These are phyloP conservation scores for Leccinum aurantiacum DNA, from an alignment of 768 basidiomycete genomes.

Conservation along the genomic window DNA sequence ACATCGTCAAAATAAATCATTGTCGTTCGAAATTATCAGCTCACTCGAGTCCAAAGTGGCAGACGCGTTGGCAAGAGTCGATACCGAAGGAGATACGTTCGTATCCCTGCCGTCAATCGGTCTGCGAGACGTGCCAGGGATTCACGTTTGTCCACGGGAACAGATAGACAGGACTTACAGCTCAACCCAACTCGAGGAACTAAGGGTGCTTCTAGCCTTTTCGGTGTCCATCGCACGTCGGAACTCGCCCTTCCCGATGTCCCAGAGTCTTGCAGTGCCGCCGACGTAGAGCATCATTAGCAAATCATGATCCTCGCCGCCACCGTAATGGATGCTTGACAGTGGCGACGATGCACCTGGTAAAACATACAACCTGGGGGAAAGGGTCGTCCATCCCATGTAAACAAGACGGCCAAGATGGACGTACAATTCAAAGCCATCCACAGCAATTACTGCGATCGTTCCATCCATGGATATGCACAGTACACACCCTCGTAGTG, in stretches of 20 bases:
- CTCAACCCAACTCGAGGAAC: slow-evolving; percentile 70
- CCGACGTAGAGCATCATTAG: slow-evolving; percentile 75
- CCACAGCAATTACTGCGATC: slow-evolving; percentile 73
- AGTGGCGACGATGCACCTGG: slow-evolving; percentile 79
- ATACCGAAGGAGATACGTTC: slow-evolving; percentile 26
- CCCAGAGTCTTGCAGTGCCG: slow-evolving; percentile 83
- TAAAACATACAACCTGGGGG: slow-evolving; percentile 67
- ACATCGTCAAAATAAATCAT: slow-evolving; percentile 17
- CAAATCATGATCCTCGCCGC: slow-evolving; percentile 49
- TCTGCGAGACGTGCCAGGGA: slow-evolving; percentile 9
- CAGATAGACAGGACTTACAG: slow-evolving; percentile 45
- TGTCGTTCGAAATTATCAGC: slow-evolving; percentile 11
- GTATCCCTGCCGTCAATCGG: slow-evolving; percentile 30
- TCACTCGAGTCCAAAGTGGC: slow-evolving; percentile 24
- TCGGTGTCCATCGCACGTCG: slow-evolving; percentile 76
- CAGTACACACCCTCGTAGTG: slow-evolving; percentile 65
- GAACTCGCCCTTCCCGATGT: slow-evolving; percentile 78
- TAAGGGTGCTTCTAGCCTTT: slow-evolving; percentile 74
- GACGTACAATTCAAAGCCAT: slow-evolving; percentile 76
- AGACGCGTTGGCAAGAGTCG: slow-evolving; percentile 22
- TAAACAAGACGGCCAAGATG: neutral
- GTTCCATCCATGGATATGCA: slow-evolving; percentile 81
- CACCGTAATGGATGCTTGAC: slow-evolving; percentile 58
- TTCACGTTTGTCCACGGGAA: neutral
- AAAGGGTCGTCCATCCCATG: slow-evolving; percentile 2